Conservation (phyloP, 345 rosid species). For the Acer yangbiense region DNA sequence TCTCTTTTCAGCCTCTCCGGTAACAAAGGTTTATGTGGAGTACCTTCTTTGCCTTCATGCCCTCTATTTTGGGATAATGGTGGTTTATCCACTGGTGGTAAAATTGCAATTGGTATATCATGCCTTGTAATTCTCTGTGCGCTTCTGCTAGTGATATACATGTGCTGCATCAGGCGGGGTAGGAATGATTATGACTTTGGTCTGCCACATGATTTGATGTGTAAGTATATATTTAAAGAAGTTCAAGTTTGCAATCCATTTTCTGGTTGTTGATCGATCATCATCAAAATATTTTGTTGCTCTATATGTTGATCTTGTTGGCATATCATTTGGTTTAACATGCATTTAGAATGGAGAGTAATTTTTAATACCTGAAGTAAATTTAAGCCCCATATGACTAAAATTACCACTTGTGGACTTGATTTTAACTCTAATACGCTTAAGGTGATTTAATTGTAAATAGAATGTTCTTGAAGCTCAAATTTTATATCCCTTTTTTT, state of each 20-base stretch:
- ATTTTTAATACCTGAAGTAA: neutral
- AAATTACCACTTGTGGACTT: neutral
- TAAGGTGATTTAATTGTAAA: neutral
- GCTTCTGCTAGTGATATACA: conserved; percentile 49
- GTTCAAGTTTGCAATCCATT: conserved; percentile 3
- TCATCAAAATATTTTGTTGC: neutral
- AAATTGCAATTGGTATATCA: conserved; percentile 67
- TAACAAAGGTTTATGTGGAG: conserved; percentile 94
- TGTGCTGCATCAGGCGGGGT: conserved; percentile 66
- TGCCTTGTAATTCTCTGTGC: conserved; percentile 43
- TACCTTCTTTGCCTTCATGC: conserved; percentile 71
- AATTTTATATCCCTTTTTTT: neutral
- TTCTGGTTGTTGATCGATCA: neutral
- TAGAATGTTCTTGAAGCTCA: conserved; percentile 1
- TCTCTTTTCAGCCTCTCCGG: conserved; percentile 71
- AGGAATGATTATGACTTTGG: conserved; percentile 89
- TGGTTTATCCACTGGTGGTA: conserved; percentile 77
- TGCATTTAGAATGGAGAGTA: neutral
- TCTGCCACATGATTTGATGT: conserved; percentile 82
- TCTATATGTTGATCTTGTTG: neutral
- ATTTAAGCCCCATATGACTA: neutral
- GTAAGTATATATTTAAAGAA: conserved; percentile 49
- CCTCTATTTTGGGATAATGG: conserved; percentile 88
- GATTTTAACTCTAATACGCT: neutral
- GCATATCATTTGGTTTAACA: neutral